phyloP scores from a whole-genome alignment of 208 protist genomes.

The Porcisia hertigi region DNA sequence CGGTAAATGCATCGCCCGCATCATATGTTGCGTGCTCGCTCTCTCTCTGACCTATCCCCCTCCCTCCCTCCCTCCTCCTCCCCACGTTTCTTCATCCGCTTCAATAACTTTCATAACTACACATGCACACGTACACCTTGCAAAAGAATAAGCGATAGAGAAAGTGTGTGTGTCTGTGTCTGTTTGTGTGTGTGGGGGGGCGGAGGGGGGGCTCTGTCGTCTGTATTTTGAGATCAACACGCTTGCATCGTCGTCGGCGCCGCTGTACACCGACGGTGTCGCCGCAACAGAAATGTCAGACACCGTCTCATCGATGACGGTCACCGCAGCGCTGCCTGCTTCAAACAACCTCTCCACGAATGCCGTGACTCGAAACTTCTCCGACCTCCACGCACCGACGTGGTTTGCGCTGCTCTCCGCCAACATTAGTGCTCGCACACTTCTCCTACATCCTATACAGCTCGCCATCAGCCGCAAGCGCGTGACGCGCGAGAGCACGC shows the following conservation, averaged over 20 bases:
- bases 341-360: slow-evolving; percentile 44
- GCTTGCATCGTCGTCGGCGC: slow-evolving; percentile 5
- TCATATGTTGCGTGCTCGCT: background rate
- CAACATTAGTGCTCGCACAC: slow-evolving; percentile 66
- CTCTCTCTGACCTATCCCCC: background rate
- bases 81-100: background rate
- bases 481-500: slow-evolving; percentile 56
- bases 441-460: slow-evolving; percentile 82
- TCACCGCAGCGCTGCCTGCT: background rate
- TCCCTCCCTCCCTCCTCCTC: background rate
- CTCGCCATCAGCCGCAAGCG: slow-evolving; percentile 82
- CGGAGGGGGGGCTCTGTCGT: background rate
- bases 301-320: background rate
- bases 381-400: slow-evolving; percentile 78
- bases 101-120: background rate
- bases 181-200: background rate
- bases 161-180: background rate
- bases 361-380: slow-evolving; percentile 76
- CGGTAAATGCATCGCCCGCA: background rate
- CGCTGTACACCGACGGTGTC: background rate
- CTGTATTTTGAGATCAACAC: background rate
- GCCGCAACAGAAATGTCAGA: background rate
- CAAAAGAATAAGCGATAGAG: too few species aligned
- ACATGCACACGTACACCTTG: background rate
- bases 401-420: slow-evolving; percentile 70